phyloP scores from a whole-genome alignment of 2,329 filamentous ascomycete genomes.

The Aspergillus eucalypticola region DNA sequence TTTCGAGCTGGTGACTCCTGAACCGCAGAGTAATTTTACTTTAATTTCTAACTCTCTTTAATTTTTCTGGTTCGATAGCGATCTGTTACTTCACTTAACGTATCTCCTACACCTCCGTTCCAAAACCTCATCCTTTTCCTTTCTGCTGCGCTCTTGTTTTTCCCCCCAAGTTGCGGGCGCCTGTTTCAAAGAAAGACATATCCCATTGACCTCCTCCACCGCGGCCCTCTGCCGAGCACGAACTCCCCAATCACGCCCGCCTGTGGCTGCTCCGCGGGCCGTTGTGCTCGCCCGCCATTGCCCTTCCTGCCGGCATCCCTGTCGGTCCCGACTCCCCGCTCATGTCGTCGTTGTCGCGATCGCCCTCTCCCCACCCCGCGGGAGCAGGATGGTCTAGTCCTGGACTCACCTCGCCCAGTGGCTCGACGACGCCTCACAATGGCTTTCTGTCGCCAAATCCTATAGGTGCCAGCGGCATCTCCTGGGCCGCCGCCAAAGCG shows the following conservation, averaged over 20 bases:
- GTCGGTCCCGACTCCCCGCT: conserved; percentile 55
- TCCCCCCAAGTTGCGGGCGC: not conserved
- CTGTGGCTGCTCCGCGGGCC: not conserved
- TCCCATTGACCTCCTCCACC: not conserved
- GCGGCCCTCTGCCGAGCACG: not conserved
- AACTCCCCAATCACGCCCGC: conserved; percentile 1
- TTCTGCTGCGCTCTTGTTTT: not conserved
- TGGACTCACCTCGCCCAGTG: conserved; percentile 71
- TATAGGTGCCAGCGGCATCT: conserved; percentile 50
- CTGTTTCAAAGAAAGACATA: conserved; percentile 3
- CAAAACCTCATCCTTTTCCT: not conserved
- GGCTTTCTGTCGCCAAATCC: conserved; percentile 31
- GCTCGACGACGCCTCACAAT: conserved; percentile 65
- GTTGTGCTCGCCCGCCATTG: not conserved
- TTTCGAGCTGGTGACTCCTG: not conserved
- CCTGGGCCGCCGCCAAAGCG: conserved; percentile 81
- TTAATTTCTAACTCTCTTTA: conserved; percentile 3
- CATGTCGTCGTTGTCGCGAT: conserved; percentile 89
- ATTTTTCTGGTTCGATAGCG: not conserved
- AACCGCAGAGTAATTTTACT: conserved; percentile 2
- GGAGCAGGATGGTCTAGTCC: conserved; percentile 89
- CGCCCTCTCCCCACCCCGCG: conserved; percentile 73
- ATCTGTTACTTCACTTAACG: not conserved
- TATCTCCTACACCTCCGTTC: conserved; percentile 1
- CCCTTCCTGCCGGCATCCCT: conserved; percentile 27